phyloP scores from a whole-genome alignment of 495 filamentous ascomycete species.

The Cudoniella acicularis region DNA sequence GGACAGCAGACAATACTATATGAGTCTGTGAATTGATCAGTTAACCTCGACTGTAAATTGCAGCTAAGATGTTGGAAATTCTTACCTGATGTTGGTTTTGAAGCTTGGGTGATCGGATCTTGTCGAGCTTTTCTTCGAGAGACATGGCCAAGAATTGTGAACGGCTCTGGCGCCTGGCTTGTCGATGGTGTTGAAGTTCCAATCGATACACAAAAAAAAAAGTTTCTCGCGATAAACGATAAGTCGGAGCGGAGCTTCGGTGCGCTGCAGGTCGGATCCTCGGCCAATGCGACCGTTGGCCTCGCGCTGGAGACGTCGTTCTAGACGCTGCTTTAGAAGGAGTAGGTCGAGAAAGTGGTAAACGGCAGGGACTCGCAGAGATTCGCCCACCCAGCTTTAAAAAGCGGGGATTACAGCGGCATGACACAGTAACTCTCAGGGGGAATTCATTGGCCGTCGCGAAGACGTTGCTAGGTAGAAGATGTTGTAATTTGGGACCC shows the following conservation, averaged over 20 bases:
- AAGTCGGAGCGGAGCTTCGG: background rate
- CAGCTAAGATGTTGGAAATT: background rate
- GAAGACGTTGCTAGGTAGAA: background rate
- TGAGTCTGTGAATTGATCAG: constrained; percentile 56
- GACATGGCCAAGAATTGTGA: constrained; percentile 52
- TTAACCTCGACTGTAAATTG: constrained; percentile 5
- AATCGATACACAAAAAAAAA: constrained; percentile 17
- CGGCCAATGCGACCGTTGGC: background rate
- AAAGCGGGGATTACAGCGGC: no score
- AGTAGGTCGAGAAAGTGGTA: no score
- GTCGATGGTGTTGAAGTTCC: background rate
- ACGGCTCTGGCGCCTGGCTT: constrained; percentile 24
- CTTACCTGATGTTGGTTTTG: constrained; percentile 89
- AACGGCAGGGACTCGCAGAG: no score
- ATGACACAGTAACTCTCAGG: background rate
- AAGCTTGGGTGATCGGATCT: constrained; percentile 93
- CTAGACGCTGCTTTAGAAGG: background rate
- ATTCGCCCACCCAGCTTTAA: no score
- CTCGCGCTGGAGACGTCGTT: background rate
- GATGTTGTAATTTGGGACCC: constrained; percentile 13
- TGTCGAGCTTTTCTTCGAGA: constrained; percentile 86
- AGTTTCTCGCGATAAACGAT: constrained; percentile 19
- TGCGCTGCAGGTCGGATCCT: background rate
- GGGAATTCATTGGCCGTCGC: background rate
- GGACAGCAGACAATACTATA: constrained; percentile 83